phyloP scores from a whole-genome alignment of 1,284 basidiomycete genomes.

The Porodaedalea pini region DNA sequence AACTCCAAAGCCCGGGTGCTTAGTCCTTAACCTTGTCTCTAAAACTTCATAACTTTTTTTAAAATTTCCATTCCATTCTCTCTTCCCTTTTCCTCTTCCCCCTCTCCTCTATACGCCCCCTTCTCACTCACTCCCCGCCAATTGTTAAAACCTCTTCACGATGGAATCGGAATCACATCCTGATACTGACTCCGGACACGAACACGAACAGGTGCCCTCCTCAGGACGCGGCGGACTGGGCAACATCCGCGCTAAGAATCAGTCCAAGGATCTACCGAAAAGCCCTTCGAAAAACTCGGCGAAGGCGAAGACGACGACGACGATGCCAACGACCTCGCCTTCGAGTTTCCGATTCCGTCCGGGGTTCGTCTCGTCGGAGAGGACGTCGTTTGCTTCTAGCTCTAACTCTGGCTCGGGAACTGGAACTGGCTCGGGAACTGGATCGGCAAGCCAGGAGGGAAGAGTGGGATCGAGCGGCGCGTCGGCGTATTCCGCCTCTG shows the following conservation, averaged over 20 bases:
- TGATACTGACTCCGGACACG: background rate
- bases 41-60: too few relatives aligned
- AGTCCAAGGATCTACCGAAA: background rate
- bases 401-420: background rate
- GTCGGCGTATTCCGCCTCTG: background rate
- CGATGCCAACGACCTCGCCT: background rate
- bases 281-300: background rate
- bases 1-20: too few relatives aligned
- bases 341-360: background rate
- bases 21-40: background rate
- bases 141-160: background rate
- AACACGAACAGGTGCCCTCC: background rate
- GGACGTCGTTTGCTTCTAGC: background rate
- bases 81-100: background rate
- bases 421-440: background rate
- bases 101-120: background rate
- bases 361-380: background rate
- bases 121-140: background rate
- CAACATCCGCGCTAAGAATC: slow-evolving; percentile 12
- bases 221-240: slow-evolving; percentile 9
- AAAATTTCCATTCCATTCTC: too few relatives aligned
- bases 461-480: too few relatives aligned
- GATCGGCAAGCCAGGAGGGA: too few relatives aligned
- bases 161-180: background rate
- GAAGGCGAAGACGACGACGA: background rate